A percentile compares a stretch with the other conserved stretches of the same genome.
Conservation (phyloP, 176 grass and related monocot genomes). For the Oryza meyeriana region DNA sequence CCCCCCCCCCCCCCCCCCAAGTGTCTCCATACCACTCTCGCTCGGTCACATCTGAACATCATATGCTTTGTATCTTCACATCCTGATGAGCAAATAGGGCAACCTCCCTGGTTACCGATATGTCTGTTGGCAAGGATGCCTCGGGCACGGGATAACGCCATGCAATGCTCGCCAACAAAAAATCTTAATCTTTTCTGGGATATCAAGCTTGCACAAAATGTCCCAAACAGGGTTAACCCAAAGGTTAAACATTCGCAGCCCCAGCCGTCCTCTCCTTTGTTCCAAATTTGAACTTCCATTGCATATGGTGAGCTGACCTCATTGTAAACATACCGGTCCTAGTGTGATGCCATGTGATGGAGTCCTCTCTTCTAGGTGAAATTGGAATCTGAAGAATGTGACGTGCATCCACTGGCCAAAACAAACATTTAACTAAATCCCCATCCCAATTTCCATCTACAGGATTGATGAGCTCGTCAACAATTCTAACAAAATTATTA, state of each 20-base stretch:
- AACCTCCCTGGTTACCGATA: neutral
- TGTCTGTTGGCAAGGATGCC: neutral
- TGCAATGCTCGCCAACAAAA: neutral
- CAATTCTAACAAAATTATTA: neutral
- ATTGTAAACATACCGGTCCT: neutral
- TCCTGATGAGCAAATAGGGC: neutral
- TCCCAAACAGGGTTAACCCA: neutral
- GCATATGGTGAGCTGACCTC: neutral
- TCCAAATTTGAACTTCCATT: neutral
- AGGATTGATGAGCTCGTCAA: neutral
- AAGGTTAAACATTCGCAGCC: neutral
- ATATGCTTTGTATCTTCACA: neutral
- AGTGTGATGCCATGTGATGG: neutral
- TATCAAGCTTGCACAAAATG: neutral
- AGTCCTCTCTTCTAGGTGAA: neutral
- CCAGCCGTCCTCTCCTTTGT: neutral
- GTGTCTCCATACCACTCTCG: neutral
- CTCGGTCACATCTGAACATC: neutral
- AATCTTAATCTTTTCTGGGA: neutral
- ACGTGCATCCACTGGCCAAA: neutral
- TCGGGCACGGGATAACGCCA: neutral
- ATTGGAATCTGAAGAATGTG: neutral
- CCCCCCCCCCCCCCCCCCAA: too few species aligned
- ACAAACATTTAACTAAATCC: neutral
- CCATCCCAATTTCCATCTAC: neutral